Conservation (phyloP, 2,329 filamentous ascomycete species). For the Trichoderma asperellum region DNA sequence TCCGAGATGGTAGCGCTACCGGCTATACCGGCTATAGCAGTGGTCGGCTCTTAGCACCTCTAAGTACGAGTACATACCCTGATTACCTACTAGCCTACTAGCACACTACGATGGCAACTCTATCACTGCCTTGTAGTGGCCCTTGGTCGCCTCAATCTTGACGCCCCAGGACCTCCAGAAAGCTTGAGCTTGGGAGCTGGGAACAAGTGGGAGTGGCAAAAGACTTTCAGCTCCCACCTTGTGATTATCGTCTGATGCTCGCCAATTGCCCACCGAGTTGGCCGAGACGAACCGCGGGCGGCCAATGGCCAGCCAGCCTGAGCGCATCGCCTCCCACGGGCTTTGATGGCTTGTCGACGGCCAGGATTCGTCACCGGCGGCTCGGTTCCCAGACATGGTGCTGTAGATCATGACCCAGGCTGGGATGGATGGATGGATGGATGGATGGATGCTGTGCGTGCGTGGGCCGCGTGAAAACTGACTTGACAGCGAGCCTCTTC, state of each 20-base stretch:
- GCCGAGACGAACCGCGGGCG: background rate
- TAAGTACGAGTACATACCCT: too few relatives aligned
- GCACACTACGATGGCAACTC: background rate
- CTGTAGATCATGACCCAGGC: conserved; percentile 2
- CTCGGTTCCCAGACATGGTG: conserved; percentile 11
- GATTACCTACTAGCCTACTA: too few relatives aligned
- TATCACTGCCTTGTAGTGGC: too few relatives aligned
- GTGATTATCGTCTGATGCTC: background rate
- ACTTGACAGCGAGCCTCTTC: background rate
- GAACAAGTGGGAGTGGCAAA: background rate
- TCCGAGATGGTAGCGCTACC: background rate
- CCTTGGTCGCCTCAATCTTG: background rate
- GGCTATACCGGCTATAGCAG: background rate
- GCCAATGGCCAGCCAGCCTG: background rate
- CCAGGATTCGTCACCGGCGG: conserved; percentile 15
- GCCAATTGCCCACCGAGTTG: background rate
- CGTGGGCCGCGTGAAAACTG: background rate
- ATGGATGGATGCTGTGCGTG: background rate
- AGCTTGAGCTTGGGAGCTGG: background rate
- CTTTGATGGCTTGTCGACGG: background rate
- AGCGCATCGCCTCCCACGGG: background rate
- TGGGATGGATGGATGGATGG: background rate
- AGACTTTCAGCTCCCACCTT: background rate
- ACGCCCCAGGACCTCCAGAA: background rate
- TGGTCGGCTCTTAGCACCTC: background rate